These are phyloP conservation scores for Phytophthora pisi DNA, from an alignment of 352 stramenopile species.

Conservation along the genomic window DNA sequence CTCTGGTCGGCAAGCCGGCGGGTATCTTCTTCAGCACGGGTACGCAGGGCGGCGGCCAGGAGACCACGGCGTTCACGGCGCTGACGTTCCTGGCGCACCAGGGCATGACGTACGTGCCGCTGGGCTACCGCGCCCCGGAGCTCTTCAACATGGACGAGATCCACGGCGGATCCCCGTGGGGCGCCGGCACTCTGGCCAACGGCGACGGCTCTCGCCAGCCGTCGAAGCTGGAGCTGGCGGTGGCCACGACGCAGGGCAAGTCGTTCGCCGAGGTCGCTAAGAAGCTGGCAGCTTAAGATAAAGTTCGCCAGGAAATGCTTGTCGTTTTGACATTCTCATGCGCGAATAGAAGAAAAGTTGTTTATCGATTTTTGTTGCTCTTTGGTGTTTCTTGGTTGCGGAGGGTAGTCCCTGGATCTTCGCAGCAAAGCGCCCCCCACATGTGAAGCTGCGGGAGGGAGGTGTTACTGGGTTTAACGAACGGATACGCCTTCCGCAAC, in stretches of 20 bases:
- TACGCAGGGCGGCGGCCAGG: conserved; percentile 32
- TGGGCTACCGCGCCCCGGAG: conserved; percentile 29
- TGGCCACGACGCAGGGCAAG: conserved; percentile 44
- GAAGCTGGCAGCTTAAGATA: background rate
- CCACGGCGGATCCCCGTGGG: conserved; percentile 33
- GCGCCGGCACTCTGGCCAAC: conserved; percentile 25
- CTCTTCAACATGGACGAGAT: conserved; percentile 39
- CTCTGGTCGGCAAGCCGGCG: conserved; percentile 30
- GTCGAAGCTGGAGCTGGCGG: conserved; percentile 76
- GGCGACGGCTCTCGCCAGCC: conserved; percentile 54
- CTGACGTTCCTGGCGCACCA: conserved; percentile 37
- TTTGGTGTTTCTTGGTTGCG: too few relatives aligned
- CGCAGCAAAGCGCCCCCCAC: too few relatives aligned
- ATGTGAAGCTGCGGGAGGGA: too few relatives aligned
- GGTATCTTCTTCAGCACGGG: conserved; percentile 41
- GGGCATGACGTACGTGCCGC: conserved; percentile 29
- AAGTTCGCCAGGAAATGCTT: too few relatives aligned
- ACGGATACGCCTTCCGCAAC: too few relatives aligned
- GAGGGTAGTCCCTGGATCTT: too few relatives aligned
- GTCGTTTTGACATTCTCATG: too few relatives aligned
- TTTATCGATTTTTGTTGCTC: too few relatives aligned
- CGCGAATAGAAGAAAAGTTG: too few relatives aligned
- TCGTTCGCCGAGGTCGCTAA: background rate
- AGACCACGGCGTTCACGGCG: conserved; percentile 33
- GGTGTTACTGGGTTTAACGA: too few relatives aligned